Percentiles rank a stretch among this genome's conserved stretches.
Conservation (phyloP, 1,139 yeast species). For the Lodderomyces oxycetoniae region DNA sequence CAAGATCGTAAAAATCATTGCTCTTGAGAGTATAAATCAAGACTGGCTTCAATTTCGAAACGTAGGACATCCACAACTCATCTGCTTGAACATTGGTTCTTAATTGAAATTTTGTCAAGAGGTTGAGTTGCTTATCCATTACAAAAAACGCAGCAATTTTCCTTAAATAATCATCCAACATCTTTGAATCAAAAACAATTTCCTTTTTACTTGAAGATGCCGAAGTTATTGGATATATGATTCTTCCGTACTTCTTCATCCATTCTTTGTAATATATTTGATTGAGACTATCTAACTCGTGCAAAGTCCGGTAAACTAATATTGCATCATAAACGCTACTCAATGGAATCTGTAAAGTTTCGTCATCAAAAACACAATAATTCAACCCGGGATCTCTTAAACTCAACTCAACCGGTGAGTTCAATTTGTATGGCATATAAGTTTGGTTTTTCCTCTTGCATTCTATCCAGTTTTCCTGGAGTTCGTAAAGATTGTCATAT, state of each 20-base stretch:
- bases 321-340: slow-evolving; percentile 77
- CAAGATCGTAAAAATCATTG: slow-evolving; percentile 24
- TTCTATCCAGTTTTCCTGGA: slow-evolving; percentile 57
- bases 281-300: slow-evolving; percentile 56
- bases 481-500: slow-evolving; percentile 48
- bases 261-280: slow-evolving; percentile 69
- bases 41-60: slow-evolving; percentile 55
- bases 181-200: slow-evolving; percentile 21
- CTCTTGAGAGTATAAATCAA: slow-evolving; percentile 33
- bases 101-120: slow-evolving; percentile 51
- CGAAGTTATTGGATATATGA: slow-evolving; percentile 61
- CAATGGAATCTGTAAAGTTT: slow-evolving; percentile 48
- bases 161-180: slow-evolving; percentile 51
- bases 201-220: slow-evolving; percentile 21
- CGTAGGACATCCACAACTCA: slow-evolving; percentile 74
- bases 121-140: slow-evolving; percentile 63
- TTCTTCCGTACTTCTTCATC: slow-evolving; percentile 63
- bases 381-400: slow-evolving; percentile 52
- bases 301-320: slow-evolving; percentile 72
- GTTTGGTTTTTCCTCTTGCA: slow-evolving; percentile 32
- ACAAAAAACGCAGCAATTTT: slow-evolving; percentile 74
- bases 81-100: slow-evolving; percentile 56
- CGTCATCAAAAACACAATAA: slow-evolving; percentile 45
- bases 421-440: slow-evolving; percentile 61
- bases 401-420: slow-evolving; percentile 80